These are phyloP conservation scores for Corinectria fuckeliana DNA, from an alignment of 2,329 filamentous ascomycete genomes.

Conservation along the genomic window DNA sequence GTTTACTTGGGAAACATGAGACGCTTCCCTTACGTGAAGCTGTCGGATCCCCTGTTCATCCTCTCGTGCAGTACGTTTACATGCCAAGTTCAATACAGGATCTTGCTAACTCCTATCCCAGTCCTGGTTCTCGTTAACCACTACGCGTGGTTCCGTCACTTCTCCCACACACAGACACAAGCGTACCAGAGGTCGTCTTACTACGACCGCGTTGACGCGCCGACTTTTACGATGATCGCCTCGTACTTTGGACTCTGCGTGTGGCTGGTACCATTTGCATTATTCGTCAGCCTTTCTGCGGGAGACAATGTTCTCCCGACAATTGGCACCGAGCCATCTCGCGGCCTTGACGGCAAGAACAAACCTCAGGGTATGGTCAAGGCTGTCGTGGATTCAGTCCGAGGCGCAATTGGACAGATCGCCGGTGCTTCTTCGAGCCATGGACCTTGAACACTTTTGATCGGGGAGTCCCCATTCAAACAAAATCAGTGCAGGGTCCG, in stretches of 20 bases:
- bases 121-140: conserved; percentile 88
- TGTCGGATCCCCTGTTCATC: conserved; percentile 87
- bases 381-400: conserved; percentile 65
- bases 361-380: conserved; percentile 71
- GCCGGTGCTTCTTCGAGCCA: conserved; percentile 39
- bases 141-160: conserved; percentile 95
- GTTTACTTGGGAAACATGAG: conserved; percentile 89
- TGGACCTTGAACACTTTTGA: conserved; percentile 29
- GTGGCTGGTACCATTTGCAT: conserved; percentile 93
- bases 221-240: conserved; percentile 91
- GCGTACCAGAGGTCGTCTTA: conserved; percentile 66
- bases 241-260: conserved; percentile 96
- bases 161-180: conserved; percentile 68
- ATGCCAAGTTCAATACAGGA: accelerated
- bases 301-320: conserved; percentile 94
- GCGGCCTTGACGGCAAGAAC: conserved; percentile 53
- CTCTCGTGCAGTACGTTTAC: conserved; percentile 74
- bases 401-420: conserved; percentile 58
- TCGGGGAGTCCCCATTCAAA: neutral
- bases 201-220: conserved; percentile 69
- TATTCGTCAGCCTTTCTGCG: conserved; percentile 93
- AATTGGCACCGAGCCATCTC: conserved; percentile 73
- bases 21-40: conserved; percentile 76
- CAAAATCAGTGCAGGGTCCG: neutral
- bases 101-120: conserved; percentile 43